Percentiles rank a stretch among this genome's conserved stretches.
Evolutionary conservation across 73 alveolate genomes (phyloP).

Genomic region (Paramecium pentaurelia): DNA sequence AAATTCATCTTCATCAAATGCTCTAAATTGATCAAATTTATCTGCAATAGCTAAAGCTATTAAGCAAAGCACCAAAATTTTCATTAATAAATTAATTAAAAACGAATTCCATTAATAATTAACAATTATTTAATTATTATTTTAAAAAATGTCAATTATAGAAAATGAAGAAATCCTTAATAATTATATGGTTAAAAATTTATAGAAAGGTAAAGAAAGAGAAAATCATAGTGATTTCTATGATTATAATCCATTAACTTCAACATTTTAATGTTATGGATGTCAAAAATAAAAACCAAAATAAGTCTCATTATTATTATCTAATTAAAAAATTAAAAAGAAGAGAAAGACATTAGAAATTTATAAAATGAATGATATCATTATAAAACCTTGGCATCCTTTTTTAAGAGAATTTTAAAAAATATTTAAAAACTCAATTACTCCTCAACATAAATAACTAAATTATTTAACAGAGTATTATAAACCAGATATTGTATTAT

Average conservation of each 20-base stretch:
- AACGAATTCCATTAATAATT: background rate
- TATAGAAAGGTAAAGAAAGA: background rate
- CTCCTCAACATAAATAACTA: background rate
- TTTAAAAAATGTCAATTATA: background rate
- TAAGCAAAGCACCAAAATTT: background rate
- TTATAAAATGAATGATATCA: background rate
- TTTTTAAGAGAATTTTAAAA: conserved; percentile 13
- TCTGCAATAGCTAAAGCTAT: background rate
- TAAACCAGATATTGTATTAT: background rate
- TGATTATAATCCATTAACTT: background rate
- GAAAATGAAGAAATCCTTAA: background rate
- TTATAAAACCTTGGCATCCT: conserved; percentile 44
- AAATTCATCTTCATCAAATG: conserved; percentile 47
- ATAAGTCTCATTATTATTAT: background rate
- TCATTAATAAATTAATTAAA: background rate
- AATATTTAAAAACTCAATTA: background rate
- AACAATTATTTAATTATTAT: background rate
- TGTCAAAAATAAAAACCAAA: background rate
- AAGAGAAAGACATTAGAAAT: background rate
- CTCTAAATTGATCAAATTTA: conserved; percentile 12
- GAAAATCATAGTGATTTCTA: background rate
- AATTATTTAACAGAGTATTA: background rate
- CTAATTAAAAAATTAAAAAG: background rate
- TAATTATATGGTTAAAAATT: background rate
- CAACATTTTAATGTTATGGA: background rate